Evolutionary conservation across 2,329 filamentous ascomycete species (phyloP).

Genomic region (Cephalotrichum gorgonifer): DNA sequence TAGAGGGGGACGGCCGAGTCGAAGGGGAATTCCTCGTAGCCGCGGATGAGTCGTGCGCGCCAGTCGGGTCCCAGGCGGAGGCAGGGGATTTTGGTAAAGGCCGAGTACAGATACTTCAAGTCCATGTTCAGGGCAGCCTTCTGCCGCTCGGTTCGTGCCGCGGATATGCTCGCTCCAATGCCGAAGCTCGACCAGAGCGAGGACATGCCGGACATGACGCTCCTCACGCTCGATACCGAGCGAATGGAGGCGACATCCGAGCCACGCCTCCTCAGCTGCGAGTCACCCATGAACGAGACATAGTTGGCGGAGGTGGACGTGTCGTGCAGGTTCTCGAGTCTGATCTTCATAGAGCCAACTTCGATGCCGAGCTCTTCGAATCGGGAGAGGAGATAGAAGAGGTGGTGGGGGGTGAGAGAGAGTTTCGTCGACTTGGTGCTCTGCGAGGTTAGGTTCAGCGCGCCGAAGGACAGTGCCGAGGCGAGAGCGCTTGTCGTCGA

Average conservation of each 20-base stretch:
- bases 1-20: constrained; percentile 95
- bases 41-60: constrained; percentile 77
- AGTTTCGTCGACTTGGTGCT: constrained; percentile 83
- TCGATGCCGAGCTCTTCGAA: constrained; percentile 88
- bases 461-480: constrained; percentile 76
- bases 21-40: constrained; percentile 96
- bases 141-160: constrained; percentile 78
- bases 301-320: constrained; percentile 82
- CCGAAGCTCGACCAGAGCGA: constrained; percentile 85
- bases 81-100: constrained; percentile 96
- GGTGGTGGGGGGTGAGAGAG: constrained; percentile 86
- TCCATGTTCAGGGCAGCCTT: constrained; percentile 79
- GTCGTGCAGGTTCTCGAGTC: constrained; percentile 87
- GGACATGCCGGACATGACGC: constrained; percentile 95
- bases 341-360: constrained; percentile 92
- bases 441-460: constrained; percentile 75
- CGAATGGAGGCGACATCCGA: constrained; percentile 86
- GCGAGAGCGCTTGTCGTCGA: constrained; percentile 68
- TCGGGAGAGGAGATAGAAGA: constrained; percentile 90
- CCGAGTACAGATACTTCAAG: constrained; percentile 91
- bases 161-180: constrained; percentile 67
- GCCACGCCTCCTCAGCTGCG: constrained; percentile 67
- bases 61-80: constrained; percentile 85
- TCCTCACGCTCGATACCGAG: constrained; percentile 92
- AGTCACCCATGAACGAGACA: constrained; percentile 85